phyloP scores from a whole-genome alignment of 306 rosid species.

The cucumber (Cucumis sativus) region DNA sequence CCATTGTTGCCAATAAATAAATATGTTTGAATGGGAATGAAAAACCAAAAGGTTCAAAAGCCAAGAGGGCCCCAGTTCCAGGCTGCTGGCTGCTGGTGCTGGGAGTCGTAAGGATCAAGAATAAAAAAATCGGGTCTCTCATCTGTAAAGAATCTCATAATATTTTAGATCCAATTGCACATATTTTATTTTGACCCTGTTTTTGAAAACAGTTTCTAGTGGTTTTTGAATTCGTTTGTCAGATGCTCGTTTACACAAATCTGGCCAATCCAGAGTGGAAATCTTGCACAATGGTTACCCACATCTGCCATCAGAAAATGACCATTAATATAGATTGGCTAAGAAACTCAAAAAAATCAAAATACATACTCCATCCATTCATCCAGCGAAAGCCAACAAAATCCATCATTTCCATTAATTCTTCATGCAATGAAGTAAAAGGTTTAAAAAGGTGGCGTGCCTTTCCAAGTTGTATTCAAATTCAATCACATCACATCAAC shows the following conservation, averaged over 20 bases:
- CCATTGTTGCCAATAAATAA: too few species aligned
- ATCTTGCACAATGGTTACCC: neutral
- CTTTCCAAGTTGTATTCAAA: neutral
- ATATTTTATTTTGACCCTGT: neutral
- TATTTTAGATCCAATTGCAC: neutral
- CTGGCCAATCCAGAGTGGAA: neutral
- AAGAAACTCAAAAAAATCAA: neutral
- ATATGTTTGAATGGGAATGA: neutral
- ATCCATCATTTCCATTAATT: neutral
- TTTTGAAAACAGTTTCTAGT: neutral
- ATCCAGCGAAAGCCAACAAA: neutral
- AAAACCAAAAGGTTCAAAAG: neutral
- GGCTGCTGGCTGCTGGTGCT: neutral
- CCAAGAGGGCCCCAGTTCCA: neutral
- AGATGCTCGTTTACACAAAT: neutral
- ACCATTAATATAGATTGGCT: neutral
- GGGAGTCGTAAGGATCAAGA: neutral
- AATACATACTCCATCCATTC: neutral
- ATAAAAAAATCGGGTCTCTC: neutral
- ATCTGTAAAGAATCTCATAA: neutral
- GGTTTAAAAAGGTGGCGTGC: neutral
- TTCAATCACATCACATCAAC: neutral
- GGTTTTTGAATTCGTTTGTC: neutral
- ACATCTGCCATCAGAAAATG: neutral
- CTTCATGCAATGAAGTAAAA: neutral